Percentiles rank a stretch among this genome's conserved stretches.
These are phyloP conservation scores for Yamadazyma tumulicola DNA, from an alignment of 805 yeast species.

Conservation along the genomic window DNA sequence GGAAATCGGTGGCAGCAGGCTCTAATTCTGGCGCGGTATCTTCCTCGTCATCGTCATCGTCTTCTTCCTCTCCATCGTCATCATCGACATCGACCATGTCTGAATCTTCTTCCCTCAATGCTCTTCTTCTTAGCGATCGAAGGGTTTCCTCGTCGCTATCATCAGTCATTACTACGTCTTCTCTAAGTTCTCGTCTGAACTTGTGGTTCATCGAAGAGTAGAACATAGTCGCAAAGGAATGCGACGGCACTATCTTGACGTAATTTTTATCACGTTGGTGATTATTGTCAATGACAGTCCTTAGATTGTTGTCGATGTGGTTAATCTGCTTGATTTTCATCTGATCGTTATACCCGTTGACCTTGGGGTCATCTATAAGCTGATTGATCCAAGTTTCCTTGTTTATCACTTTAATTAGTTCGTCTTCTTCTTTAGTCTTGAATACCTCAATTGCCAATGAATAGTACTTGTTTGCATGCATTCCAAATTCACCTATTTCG, in stretches of 20 bases:
- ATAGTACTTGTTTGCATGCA: slow-evolving; percentile 67
- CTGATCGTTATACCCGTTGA: slow-evolving; percentile 6
- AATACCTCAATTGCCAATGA: slow-evolving; percentile 60
- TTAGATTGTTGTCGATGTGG: background rate
- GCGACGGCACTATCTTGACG: too few species aligned
- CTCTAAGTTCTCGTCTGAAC: background rate
- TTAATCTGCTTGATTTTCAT: background rate
- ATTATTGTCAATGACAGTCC: background rate
- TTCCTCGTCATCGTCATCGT: slow-evolving; percentile 7
- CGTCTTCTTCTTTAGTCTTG: slow-evolving; percentile 32
- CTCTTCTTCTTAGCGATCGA: background rate
- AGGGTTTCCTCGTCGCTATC: slow-evolving; percentile 1
- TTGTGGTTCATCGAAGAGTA: background rate
- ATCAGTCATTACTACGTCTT: background rate
- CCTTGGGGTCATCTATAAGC: slow-evolving; percentile 6
- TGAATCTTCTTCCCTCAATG: background rate
- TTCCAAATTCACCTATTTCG: slow-evolving; percentile 65
- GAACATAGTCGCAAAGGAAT: background rate
- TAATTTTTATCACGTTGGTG: too few species aligned
- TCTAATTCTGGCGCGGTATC: slow-evolving; percentile 2
- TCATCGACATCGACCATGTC: background rate
- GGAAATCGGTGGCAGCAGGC: too few species aligned
- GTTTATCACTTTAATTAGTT: slow-evolving; percentile 11
- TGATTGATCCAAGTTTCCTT: slow-evolving; percentile 15
- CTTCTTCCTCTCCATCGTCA: background rate